A percentile compares a stretch with the other conserved stretches of the same genome.
Conservation (phyloP, 352 stramenopile genomes). For the Globisporangium nodosum region DNA sequence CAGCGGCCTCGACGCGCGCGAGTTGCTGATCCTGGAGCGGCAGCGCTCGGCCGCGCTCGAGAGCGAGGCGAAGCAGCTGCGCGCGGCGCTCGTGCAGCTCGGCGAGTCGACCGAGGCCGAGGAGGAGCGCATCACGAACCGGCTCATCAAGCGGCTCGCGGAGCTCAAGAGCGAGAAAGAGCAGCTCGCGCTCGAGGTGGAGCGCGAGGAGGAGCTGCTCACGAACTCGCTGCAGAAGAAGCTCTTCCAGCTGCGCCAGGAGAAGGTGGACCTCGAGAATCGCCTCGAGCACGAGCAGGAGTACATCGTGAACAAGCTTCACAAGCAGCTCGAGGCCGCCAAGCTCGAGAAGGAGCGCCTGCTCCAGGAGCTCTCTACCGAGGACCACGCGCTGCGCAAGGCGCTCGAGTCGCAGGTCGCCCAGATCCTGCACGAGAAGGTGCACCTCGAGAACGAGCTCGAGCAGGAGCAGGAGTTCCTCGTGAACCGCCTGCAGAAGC, state of each 20-base stretch:
- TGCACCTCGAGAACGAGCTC: constrained; percentile 81
- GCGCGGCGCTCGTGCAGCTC: constrained; percentile 66
- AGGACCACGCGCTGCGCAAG: constrained; percentile 56
- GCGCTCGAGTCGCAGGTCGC: constrained; percentile 75
- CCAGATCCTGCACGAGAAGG: constrained; percentile 81
- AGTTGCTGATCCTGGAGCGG: constrained; percentile 66
- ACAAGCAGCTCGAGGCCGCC: constrained; percentile 75
- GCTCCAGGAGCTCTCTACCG: constrained; percentile 55
- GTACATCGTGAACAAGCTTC: constrained; percentile 90
- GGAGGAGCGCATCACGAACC: constrained; percentile 82
- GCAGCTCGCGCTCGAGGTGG: constrained; percentile 81
- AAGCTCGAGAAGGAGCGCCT: constrained; percentile 66
- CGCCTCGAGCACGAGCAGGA: constrained; percentile 90
- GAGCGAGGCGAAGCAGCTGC: constrained; percentile 57
- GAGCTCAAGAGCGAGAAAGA: constrained; percentile 87
- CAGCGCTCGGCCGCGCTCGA: constrained; percentile 71
- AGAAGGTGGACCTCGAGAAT: constrained; percentile 91
- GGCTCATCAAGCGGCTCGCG: constrained; percentile 71
- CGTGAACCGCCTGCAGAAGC: constrained; percentile 83
- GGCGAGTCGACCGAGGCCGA: constrained; percentile 81
- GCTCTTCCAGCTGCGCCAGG: constrained; percentile 77
- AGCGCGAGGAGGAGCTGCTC: constrained; percentile 87
- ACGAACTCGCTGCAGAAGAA: constrained; percentile 90
- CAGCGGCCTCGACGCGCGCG: constrained; percentile 31
- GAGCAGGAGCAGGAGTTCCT: constrained; percentile 87